Evolutionary conservation across 257 asterid species (phyloP), one percentile per base, ranked within the genome.

Genomic region (Jacaranda mimosifolia): DNA sequence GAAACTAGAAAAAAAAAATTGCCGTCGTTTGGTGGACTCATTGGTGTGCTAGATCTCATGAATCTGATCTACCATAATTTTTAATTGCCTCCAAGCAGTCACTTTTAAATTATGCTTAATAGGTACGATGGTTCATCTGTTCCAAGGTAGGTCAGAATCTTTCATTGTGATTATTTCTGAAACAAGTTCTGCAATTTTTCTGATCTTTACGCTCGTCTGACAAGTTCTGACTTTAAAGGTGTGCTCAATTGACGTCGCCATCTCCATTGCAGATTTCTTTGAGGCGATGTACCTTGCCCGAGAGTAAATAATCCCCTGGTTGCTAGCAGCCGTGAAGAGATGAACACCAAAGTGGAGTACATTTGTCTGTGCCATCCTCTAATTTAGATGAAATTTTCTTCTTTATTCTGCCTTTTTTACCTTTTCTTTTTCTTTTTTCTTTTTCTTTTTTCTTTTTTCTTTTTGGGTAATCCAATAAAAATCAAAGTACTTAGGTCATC

Each of bases 191-290:
- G 35, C 15, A 8, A 35, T 0, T 15, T 43, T 18, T 18, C 3
- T 43, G 13, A 7, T 38, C 8, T 18, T 5, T 10, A 11, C 32
- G 32, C 32, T 26, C 32, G 32, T 26, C 32, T 26, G 10, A 12
- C 17, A 14, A 59, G 12, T 51, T 64, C 40, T 4, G 40, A 14
- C 12, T 32, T 57, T 65, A 66, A 77, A n/a, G 19, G 19, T 35
- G 39, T 43, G 52, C 11, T 57, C 11, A n/a, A 66, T 18, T 43
- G 70, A 12, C 3, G 35, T 39, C 32, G 2, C 32, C 2, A 26
- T 26, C 32, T 26, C 32, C 2, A 26, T 26, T 55, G 60, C 80
- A 76, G 80, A 40, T 14, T 56, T 66, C 36, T n/a, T 32, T 56
- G 12, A 3, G 14, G 26, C 3, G 9, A 19, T 17, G 39, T 45